Evolutionary conservation across 352 stramenopile species (phyloP), one percentile per base, ranked within the genome.

Genomic region (Paralagenidium karlingii): DNA sequence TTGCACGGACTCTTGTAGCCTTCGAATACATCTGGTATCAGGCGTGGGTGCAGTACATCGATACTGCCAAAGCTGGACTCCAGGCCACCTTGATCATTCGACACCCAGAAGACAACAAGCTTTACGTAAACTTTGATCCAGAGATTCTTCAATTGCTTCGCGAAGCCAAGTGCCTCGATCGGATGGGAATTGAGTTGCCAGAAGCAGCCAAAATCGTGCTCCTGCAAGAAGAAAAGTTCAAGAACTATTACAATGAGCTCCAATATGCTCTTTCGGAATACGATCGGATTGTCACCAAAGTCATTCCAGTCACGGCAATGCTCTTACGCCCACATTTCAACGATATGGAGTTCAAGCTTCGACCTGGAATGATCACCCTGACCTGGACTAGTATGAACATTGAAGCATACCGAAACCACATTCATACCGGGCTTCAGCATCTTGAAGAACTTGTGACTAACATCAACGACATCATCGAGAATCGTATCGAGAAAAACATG

Each of bases 331-430:
- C 95, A 5, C 94, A 98, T 47, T 98, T 99, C 45, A 97, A 97
- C 46, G 95, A 98, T 60, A 97, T 98, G 89, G 94, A 99, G 60
- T 98, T 97, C 68, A 98, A 98, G 54, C 55, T 99, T 8, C 87
- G 95, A 3, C 95, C 95, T 3, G 95, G 95, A 13, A 98, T 98
- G 94, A 97, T 97, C 51, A 98, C 93, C n/a, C 64, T 99, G 4
- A 99, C 95, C 5, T 99, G 95, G 95, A 98, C 94, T 11, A 98
- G 92, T 38, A 97, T 99, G 94, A 99, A 99, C 58, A 99, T 99
- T 42, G 94, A 99, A 51, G 84, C 90, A 7, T 98, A 98, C 50
- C 96, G 96, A 20, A 85, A 85, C 40, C 89, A 97, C 47, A 91
- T 91, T 13, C 74, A 88, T 41, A 81, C 63, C 3, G 94, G 94